A percentile compares a stretch with the other conserved stretches of the same genome.
Conservation (phyloP, 257 asterid genomes). For the Gentiana macrophylla region DNA sequence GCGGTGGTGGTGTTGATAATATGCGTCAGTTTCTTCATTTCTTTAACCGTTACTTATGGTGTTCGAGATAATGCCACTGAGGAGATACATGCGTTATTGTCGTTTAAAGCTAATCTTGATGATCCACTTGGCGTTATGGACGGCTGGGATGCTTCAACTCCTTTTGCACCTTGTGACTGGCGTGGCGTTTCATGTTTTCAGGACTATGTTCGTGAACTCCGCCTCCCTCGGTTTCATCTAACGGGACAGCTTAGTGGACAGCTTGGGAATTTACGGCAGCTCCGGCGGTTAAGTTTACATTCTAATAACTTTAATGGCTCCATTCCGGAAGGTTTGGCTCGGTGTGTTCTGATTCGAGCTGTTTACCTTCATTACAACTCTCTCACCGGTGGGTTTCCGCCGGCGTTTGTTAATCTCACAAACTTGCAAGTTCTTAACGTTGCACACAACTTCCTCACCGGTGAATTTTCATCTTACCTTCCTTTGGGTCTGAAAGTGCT, state of each 20-base stretch:
- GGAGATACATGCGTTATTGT: constrained; percentile 40
- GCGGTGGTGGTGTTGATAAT: constrained; percentile 11
- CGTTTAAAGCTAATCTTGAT: constrained; percentile 37
- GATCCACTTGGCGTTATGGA: constrained; percentile 57
- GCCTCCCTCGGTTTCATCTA: constrained; percentile 58
- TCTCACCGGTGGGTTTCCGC: constrained; percentile 41
- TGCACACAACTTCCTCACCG: constrained; percentile 46
- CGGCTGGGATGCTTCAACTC: constrained; percentile 57
- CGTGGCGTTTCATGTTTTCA: constrained; percentile 47
- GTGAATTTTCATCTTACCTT: constrained; percentile 23
- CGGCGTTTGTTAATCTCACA: constrained; percentile 39
- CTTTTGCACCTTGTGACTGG: constrained; percentile 80
- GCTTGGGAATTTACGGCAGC: constrained; percentile 33
- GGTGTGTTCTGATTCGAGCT: constrained; percentile 49
- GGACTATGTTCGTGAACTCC: constrained; percentile 45
- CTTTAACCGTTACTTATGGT: constrained; percentile 5
- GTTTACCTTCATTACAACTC: constrained; percentile 61
- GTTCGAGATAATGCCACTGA: constrained; percentile 9
- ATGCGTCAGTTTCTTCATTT: constrained; percentile 11
- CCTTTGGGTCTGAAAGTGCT: constrained; percentile 32
- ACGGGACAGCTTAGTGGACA: constrained; percentile 33
- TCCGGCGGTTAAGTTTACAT: constrained; percentile 57
- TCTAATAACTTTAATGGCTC: constrained; percentile 55
- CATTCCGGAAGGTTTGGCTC: constrained; percentile 40
- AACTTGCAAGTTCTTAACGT: constrained; percentile 49